Evolutionary conservation across 495 filamentous ascomycete genomes (phyloP).

Genomic region (Paragyromitra xinjiangensis): DNA sequence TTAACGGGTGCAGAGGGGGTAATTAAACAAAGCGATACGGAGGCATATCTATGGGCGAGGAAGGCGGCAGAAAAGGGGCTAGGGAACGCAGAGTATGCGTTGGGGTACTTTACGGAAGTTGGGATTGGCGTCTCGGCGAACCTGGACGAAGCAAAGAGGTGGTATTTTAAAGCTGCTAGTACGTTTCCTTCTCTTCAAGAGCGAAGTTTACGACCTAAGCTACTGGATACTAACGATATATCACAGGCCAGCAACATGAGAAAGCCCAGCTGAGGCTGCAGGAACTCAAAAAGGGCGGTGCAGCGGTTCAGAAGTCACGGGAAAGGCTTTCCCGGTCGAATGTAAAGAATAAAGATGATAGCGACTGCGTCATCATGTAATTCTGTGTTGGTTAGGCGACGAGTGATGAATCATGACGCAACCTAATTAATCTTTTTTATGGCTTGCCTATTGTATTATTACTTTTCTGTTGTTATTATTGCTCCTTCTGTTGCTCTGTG

Average conservation of each 20-base stretch:
- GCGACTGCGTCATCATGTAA: conserved; percentile 86
- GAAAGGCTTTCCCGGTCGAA: conserved; percentile 85
- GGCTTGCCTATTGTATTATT: conserved; percentile 2
- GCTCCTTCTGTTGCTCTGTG: neutral
- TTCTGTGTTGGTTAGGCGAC: conserved; percentile 4
- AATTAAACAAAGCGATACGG: conserved; percentile 89
- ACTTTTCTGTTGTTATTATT: conserved; percentile 6
- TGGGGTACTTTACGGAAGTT: conserved; percentile 97
- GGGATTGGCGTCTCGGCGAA: conserved; percentile 89
- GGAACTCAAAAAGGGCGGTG: conserved; percentile 81
- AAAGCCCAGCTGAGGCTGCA: conserved; percentile 92
- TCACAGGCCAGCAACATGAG: conserved; percentile 85
- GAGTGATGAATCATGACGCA: conserved; percentile 44
- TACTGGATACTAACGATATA: conserved; percentile 9
- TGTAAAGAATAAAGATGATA: conserved; percentile 82
- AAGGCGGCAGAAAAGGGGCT: conserved; percentile 87
- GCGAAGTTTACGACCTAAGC: conserved; percentile 6
- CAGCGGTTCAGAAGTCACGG: conserved; percentile 69
- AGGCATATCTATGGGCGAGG: conserved; percentile 95
- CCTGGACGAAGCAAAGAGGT: conserved; percentile 93
- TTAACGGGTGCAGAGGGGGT: conserved; percentile 89
- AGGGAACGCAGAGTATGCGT: conserved; percentile 93
- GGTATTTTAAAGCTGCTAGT: conserved; percentile 99
- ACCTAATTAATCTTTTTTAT: conserved; percentile 17
- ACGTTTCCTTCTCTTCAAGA: conserved; percentile 61